A percentile compares a stretch with the other conserved stretches of the same genome.
Evolutionary conservation across 306 rosid species (phyloP).

Genomic region (Gillenia trifoliata): DNA sequence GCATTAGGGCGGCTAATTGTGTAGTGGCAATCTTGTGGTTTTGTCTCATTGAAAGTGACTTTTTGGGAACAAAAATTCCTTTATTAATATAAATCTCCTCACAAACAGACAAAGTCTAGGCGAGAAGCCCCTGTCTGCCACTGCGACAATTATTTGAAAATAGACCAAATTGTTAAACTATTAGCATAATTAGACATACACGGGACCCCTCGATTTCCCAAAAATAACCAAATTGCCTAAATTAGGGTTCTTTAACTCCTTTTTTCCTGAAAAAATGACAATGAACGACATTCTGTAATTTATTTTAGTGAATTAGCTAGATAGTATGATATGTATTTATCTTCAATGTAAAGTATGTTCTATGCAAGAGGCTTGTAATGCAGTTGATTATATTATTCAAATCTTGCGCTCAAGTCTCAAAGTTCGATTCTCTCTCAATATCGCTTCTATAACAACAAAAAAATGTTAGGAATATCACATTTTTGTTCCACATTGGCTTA

Average conservation of each 20-base stretch:
- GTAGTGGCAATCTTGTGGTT: constrained; percentile 36
- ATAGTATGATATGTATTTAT: too few species aligned
- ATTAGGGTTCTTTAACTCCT: neutral
- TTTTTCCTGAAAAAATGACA: neutral
- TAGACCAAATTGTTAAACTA: constrained; percentile 13
- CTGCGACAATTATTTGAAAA: constrained; percentile 21
- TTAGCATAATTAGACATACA: neutral
- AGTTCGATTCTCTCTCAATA: too few species aligned
- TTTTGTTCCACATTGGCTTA: too few species aligned
- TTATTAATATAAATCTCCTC: constrained; percentile 33
- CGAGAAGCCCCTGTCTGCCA: constrained; percentile 38
- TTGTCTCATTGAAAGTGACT: constrained; percentile 7
- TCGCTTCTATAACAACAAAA: neutral
- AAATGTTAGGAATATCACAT: too few species aligned
- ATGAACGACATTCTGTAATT: neutral
- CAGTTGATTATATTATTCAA: too few species aligned
- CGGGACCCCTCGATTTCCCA: constrained; percentile 5
- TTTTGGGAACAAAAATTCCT: constrained; percentile 16
- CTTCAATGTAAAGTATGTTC: too few species aligned
- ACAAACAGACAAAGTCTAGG: constrained; percentile 44
- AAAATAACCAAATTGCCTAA: constrained; percentile 3
- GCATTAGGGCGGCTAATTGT: constrained; percentile 19
- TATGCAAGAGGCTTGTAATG: too few species aligned
- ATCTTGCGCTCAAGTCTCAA: too few species aligned
- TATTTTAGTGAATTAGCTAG: neutral